Evolutionary conservation across 768 basidiomycete species (phyloP), one percentile per base, ranked within the genome.

Genomic region (Candolleomyces efflorescens): DNA sequence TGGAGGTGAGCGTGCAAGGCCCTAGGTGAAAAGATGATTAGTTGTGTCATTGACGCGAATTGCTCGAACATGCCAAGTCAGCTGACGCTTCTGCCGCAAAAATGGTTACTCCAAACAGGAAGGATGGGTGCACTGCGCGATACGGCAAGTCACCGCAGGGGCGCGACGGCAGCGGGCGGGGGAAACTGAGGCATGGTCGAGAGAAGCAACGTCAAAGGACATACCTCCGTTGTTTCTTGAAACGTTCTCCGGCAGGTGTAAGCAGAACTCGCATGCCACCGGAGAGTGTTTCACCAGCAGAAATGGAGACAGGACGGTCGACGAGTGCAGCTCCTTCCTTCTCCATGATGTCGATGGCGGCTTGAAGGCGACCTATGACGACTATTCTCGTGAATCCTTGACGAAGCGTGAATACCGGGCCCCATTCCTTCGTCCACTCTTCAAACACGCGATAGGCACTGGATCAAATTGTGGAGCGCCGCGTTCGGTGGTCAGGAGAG

Each of bases 311-410:
- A 20, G 85, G 85, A 51, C 85, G 71, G 62, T 85, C 85, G 0
- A 77, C 79, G n/a, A 82, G 68, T 3, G 73, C 60, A 3, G 80
- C 78, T n/a, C 85, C 84, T 61, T 86, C 82, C 53, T 81, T 82
- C 64, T 87, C 85, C 83, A 87, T 82, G 56, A 87, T 80, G 20
- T 86, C 84, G 0, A 85, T 75, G 0, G 85, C 84, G 38, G 83
- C 83, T 67, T 85, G 67, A 51, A 81, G 65, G 2, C 81, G 70
- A 0, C 81, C 80, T 26, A 84, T 73, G 47, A 85, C 72, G 55
- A 82, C 67, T 45, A 75, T 71, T 10, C 71, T 73, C 10, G 68
- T 69, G 12, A 72, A 64, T 1, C 86, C 85, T 55, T 82, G 72
- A 0, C 80, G 75, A 2, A 87, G 67, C 0, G 82, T 78, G 61